Evolutionary conservation across 257 asterid genomes (phyloP), one percentile per base, ranked within the genome.

Genomic region (Jacaranda mimosifolia): DNA sequence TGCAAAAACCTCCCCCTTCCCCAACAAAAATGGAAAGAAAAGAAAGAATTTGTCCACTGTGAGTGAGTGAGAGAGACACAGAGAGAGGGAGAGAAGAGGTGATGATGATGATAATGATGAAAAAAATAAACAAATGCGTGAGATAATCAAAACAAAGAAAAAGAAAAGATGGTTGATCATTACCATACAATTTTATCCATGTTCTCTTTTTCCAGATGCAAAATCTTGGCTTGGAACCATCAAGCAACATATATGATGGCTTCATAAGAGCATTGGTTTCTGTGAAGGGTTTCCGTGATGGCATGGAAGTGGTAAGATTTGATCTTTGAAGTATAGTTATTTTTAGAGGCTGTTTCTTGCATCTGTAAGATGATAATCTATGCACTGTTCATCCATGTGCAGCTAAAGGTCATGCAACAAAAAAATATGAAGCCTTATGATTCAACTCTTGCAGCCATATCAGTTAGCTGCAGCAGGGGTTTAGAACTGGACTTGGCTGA

Each of bases 401-500:
- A 94, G 98, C 81, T 94, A 40, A 87, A 90, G 75, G 80, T 85
- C 74, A 92, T 94, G 98, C 85, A 85, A 72, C 84, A 82, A 84
- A 91, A 88, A 75, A 88, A 86, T 70, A 69, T 89, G 91, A 86
- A 79, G 91, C 97, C 94, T 68, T 78, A 52, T 59, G 91, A 92
- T 78, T 92, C 96, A 32, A 88, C 98, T 71, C 91, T 91, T 75
- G 95, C 96, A 74, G 84, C 83, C 68, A 40, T 92, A 73, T 89
- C 98, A n/a, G 74, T 85, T 17, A 82, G 94, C 88, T 94, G 97
- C 86, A 85, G 97, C 84, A 84, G 86, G 80, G 88, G 80, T 68
- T 86, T 85, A 77, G 85, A 91, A 76, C 90, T 92, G 80, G 89
- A 94, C 85, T 83, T 88, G 79, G 98, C 98, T 59, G 94, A 89